These are phyloP conservation scores for Fusarium sp. DNA, from an alignment of 2,329 filamentous ascomycete species.

Conservation along the genomic window DNA sequence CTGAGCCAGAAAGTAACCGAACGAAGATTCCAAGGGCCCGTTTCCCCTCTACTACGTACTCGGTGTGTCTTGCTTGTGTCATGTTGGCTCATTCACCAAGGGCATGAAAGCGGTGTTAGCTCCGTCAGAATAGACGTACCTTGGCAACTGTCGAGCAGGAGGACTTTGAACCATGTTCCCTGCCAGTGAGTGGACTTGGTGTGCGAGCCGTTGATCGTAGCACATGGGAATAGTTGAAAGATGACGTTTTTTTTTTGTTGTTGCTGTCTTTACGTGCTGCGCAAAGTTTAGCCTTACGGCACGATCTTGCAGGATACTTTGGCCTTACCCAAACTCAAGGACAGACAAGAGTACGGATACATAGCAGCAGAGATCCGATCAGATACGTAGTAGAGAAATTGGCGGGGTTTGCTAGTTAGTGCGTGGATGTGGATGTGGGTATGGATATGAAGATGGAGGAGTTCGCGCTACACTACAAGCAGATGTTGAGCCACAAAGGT, in stretches of 20 bases:
- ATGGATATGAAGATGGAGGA: constrained; percentile 27
- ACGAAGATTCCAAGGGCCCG: constrained; percentile 13
- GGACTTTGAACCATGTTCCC: constrained; percentile 31
- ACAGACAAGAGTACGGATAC: constrained; percentile 5
- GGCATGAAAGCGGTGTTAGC: constrained; percentile 26
- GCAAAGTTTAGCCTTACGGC: background rate
- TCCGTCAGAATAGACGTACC: constrained; percentile 15
- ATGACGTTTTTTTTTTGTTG: background rate
- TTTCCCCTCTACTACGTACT: constrained; percentile 13
- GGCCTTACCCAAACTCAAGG: background rate
- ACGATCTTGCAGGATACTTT: background rate
- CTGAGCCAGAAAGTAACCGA: constrained; percentile 2
- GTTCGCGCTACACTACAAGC: constrained; percentile 25
- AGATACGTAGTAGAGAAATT: constrained; percentile 13
- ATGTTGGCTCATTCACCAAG: constrained; percentile 21
- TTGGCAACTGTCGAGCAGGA: constrained; percentile 31
- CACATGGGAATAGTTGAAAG: background rate
- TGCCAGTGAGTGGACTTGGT: constrained; percentile 20
- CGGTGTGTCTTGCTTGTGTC: constrained; percentile 27
- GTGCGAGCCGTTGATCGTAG: constrained; percentile 9
- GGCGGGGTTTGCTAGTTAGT: constrained; percentile 26
- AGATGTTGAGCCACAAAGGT: constrained; percentile 29
- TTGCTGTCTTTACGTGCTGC: background rate
- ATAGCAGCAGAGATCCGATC: constrained; percentile 13
- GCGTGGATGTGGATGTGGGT: too few species aligned